Base-by-base conservation (phyloP, 2,329 filamentous ascomycete species). In the Diaporthe citriasiana region DNA sequence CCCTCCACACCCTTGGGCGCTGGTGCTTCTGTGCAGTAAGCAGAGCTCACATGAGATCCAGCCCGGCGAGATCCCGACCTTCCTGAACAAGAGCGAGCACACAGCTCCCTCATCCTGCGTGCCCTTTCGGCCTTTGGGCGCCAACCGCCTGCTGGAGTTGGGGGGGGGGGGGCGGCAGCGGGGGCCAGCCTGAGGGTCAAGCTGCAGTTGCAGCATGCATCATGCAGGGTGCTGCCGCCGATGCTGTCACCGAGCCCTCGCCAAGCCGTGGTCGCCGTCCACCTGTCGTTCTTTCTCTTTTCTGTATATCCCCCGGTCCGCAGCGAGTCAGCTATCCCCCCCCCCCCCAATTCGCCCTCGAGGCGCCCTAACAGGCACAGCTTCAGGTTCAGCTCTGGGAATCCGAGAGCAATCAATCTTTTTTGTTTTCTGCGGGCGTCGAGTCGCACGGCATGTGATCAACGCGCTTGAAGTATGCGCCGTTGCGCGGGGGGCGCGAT, bases 21-120 rank as follows among this genome's bases (percentile, higher is more conserved):
- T 27, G 59, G 50, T 47, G 40, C 59, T 50, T 65, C 40, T n/a
- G 19, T 35, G 60, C 45, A n/a, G 60, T 2, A 45, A 17, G 5
- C 40, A 19, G 22, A 33, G 19, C 60, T 50, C 27, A 7, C 51
- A 51, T 25, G 45, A 66, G 63, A 66, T 66, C 63, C 22, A 25
- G 7, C 63, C 25, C 63, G 30, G 45, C 63, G 19, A 51, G 63
- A 66, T 66, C 63, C 45, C 63, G 45, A 66, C 45, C 63, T 66
- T 51, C 63, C 63, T 66, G 22, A 66, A 8, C 35, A 22, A n/a
- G n/a, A n/a, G n/a, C n/a, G 42, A 35, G 42, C 60, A 65, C 30
- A 50, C 45, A 66, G 60, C 63, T 51, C 63, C 45, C 45, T n/a
- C 30, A 35, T 33, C 42, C 2, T 33, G 13, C 59, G 25, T 51